Evolutionary conservation across 1,139 yeast genomes (phyloP), one percentile per base, ranked within the genome.

Genomic region (Sugiyamaella paludigena): DNA sequence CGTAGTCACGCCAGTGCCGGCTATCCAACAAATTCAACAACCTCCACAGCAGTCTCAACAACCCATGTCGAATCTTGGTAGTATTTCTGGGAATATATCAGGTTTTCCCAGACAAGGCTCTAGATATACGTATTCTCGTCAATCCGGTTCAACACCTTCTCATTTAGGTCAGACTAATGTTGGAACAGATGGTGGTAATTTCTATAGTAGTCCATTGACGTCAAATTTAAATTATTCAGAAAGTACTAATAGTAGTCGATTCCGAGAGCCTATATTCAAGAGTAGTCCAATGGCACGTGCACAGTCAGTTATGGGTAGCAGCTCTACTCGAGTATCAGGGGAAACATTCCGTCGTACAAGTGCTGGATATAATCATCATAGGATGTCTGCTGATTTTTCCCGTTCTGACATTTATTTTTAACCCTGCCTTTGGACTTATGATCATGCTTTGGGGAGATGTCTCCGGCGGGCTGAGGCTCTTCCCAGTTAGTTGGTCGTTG

Each of bases 271-370:
- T 7, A 9, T 36, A 4, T 19, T 28, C 4, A 43, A 37, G n/a
- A 43, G 47, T 34, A 43, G 50, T 28, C 50, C 50, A 16, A 28
- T 38, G 15, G 13, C 28, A n/a, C 46, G 50, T 16, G 31, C 50
- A 4, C 46, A 43, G 13, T 47, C 50, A 7, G 47, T 46, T 10
- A 19, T 47, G 40, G 37, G 40, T 27, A 41, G 41, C 3, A 35
- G 16, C 30, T 29, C 40, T 10, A 32, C 33, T 11, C 45, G 40
- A 4, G 5, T 19, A 5, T 19, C 24, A 5, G 24, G 24, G 5
- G 29, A 34, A 6, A 4, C n/a, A 2, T 11, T 10, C 4, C 45
- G 40, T 35, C 32, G 45, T 4, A 35, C 39, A 7, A 42, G 30
- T 19, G 30, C 40, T 15, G 45, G 45, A 34, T 26, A 35, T 4